phyloP scores from a whole-genome alignment of 352 stramenopile species.

The Globisporangium acanthophoron region DNA sequence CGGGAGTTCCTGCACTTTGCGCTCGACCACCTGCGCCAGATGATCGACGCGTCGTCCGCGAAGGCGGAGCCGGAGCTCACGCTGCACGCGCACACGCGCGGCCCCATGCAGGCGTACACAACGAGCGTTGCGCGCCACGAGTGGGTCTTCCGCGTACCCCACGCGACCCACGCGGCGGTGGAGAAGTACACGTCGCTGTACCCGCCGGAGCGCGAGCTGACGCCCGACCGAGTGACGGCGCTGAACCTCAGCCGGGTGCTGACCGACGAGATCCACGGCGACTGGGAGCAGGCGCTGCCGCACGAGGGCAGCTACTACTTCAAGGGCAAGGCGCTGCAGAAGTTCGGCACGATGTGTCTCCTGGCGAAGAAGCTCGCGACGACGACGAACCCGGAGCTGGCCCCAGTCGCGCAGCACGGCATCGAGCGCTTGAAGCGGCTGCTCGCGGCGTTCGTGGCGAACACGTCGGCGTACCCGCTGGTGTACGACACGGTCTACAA shows the following conservation, averaged over 20 bases:
- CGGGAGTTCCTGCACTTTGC: conserved; percentile 60
- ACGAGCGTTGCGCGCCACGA: conserved; percentile 8
- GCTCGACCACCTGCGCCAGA: conserved; percentile 46
- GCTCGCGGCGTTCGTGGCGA: conserved; percentile 36
- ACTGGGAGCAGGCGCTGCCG: conserved; percentile 48
- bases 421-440: conserved; percentile 41
- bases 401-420: conserved; percentile 33
- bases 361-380: conserved; percentile 50
- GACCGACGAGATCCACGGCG: conserved; percentile 54
- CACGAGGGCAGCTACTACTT: conserved; percentile 81
- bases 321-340: conserved; percentile 74
- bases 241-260: conserved; percentile 41
- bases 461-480: conserved; percentile 42
- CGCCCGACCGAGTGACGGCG: conserved; percentile 25
- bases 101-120: conserved; percentile 56
- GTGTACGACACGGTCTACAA: conserved; percentile 72
- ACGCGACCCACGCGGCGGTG: conserved; percentile 30
- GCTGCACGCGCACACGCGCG: conserved; percentile 71
- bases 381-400: conserved; percentile 51
- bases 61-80: conserved; percentile 34
- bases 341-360: conserved; percentile 76
- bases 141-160: conserved; percentile 49
- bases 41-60: conserved; percentile 45
- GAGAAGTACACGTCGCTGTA: conserved; percentile 49
- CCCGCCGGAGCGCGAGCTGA: conserved; percentile 25